Percentiles rank a stretch among this genome's conserved stretches.
phyloP scores from a whole-genome alignment of 345 rosid species.

The Aquilaria yunnanensis region DNA sequence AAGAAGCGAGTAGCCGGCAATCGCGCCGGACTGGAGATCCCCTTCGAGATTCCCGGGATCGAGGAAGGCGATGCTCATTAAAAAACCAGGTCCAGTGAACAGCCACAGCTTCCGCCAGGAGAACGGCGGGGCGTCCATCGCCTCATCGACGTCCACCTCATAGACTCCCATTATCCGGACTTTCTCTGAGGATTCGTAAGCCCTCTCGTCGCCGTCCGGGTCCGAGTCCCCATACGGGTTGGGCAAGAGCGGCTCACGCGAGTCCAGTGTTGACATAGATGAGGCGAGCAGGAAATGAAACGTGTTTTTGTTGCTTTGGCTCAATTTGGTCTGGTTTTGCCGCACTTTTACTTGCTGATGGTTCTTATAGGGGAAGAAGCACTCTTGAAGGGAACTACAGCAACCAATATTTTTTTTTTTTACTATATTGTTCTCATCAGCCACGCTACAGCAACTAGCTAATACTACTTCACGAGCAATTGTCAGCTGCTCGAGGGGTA shows the following conservation, averaged over 20 bases:
- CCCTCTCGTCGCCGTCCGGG: conserved; percentile 39
- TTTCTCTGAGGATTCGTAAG: conserved; percentile 67
- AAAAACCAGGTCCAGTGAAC: conserved; percentile 90
- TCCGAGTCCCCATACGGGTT: conserved; percentile 5
- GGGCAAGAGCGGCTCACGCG: conserved; percentile 26
- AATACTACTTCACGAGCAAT: no score
- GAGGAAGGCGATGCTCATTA: conserved; percentile 91
- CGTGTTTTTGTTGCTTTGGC: no score
- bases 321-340: conserved; percentile 3
- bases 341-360: not conserved
- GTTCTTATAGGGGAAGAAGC: not conserved
- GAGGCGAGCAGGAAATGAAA: not conserved
- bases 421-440: no score
- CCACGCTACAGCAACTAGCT: no score
- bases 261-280: conserved; percentile 20
- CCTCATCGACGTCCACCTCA: conserved; percentile 23
- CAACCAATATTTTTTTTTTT: no score
- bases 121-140: conserved; percentile 46
- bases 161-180: conserved; percentile 52
- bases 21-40: conserved; percentile 90
- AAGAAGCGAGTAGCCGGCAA: conserved; percentile 87
- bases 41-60: conserved; percentile 98
- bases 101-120: conserved; percentile 94
- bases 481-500: no score
- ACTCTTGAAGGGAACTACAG: not conserved